Percentiles rank a stretch among this genome's conserved stretches.
These are phyloP conservation scores for Ramaria sp. DNA, from an alignment of 768 basidiomycete species.

Conservation along the genomic window DNA sequence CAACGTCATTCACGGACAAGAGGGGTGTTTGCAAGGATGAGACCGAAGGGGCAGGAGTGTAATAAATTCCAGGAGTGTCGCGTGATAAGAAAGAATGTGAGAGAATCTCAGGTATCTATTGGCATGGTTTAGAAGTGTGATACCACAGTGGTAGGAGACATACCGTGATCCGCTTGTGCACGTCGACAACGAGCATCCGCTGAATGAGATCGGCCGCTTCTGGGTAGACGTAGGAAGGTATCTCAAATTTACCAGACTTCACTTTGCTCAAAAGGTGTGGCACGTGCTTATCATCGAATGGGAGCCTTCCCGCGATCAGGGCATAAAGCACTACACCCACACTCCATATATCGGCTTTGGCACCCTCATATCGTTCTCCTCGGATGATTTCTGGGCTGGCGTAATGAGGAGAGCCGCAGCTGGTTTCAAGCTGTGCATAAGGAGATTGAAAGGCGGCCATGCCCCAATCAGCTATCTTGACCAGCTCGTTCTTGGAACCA, in stretches of 20 bases:
- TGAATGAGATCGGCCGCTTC: constrained; percentile 74
- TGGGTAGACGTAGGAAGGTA: constrained; percentile 74
- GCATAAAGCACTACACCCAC: constrained; percentile 91
- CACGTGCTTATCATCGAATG: constrained; percentile 89
- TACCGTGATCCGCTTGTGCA: constrained; percentile 70
- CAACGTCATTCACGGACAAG: constrained; percentile 55
- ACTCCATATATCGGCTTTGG: constrained; percentile 92
- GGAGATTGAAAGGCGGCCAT: constrained; percentile 95
- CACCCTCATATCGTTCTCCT: constrained; percentile 80
- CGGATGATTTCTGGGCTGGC: constrained; percentile 95
- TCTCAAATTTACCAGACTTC: constrained; percentile 73
- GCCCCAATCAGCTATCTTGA: constrained; percentile 98
- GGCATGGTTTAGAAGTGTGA: background rate
- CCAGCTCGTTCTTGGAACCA: constrained; percentile 62
- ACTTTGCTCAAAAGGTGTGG: constrained; percentile 73
- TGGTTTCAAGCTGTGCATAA: constrained; percentile 78
- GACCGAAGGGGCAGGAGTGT: constrained; percentile 27
- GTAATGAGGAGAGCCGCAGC: constrained; percentile 94
- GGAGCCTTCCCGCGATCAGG: constrained; percentile 80
- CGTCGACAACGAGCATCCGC: constrained; percentile 85
- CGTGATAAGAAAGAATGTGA: constrained; percentile 74
- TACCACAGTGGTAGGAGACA: background rate
- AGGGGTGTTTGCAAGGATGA: constrained; percentile 51
- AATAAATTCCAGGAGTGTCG: constrained; percentile 37
- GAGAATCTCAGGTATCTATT: constrained; percentile 81